A percentile compares a stretch with the other conserved stretches of the same genome.
These are phyloP conservation scores for Coemansia sp. DNA, from an alignment of 192 early-diverging fungal genomes.

Conservation along the genomic window DNA sequence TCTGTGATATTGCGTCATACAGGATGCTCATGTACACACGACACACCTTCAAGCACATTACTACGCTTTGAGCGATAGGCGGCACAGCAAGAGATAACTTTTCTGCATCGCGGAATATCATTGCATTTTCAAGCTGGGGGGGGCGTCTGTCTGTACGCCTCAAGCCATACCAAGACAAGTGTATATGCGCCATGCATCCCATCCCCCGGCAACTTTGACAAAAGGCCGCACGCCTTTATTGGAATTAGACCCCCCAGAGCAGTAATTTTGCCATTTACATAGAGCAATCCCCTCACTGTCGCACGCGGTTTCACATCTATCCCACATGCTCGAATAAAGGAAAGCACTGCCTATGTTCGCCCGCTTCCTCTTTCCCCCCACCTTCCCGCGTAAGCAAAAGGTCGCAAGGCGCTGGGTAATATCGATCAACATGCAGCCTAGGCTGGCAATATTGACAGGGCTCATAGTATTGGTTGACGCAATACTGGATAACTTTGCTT, in stretches of 20 bases:
- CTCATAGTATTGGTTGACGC: background rate
- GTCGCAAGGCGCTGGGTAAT: slow-evolving; percentile 11
- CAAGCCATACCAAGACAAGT: background rate
- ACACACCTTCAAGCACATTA: background rate
- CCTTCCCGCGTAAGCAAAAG: background rate
- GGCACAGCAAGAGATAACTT: background rate
- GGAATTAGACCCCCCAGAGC: background rate
- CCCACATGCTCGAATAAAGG: slow-evolving; percentile 1
- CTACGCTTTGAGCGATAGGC: background rate
- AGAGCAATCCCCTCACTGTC: background rate
- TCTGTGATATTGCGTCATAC: background rate
- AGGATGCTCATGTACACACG: background rate
- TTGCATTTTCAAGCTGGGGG: background rate
- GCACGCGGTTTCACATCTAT: slow-evolving; percentile 12
- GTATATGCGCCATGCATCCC: background rate
- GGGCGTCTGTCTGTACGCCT: background rate
- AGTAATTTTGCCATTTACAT: slow-evolving; percentile 9
- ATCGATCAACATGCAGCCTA: background rate
- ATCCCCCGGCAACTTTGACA: background rate
- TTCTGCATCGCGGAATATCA: background rate
- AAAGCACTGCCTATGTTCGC: background rate
- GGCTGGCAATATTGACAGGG: background rate
- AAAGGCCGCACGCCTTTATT: slow-evolving; percentile 3
- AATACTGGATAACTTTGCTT: background rate
- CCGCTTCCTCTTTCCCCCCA: background rate